These are phyloP conservation scores for Fusarium transvaalense DNA, from an alignment of 2,329 filamentous ascomycete species.

Conservation along the genomic window DNA sequence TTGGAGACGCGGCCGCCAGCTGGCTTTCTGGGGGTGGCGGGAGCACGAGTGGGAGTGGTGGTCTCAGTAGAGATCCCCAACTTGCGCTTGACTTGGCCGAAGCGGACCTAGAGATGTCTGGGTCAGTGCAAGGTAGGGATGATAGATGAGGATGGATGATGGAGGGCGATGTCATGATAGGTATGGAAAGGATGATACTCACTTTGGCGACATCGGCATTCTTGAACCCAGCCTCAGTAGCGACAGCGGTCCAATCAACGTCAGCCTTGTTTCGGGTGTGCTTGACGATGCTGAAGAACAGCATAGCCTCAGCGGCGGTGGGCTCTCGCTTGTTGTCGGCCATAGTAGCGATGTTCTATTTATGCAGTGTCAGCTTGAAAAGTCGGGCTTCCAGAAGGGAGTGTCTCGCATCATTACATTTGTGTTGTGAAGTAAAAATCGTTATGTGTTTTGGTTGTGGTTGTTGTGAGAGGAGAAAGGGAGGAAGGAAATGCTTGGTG, in stretches of 20 bases:
- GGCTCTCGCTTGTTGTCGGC: slow-evolving; percentile 54
- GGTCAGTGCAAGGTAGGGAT: slow-evolving; percentile 8
- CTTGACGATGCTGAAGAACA: slow-evolving; percentile 61
- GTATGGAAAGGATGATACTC: slow-evolving; percentile 19
- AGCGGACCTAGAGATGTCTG: slow-evolving; percentile 55
- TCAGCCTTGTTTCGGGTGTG: slow-evolving; percentile 58
- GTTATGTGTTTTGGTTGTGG: not conserved
- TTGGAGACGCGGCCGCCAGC: slow-evolving; percentile 49
- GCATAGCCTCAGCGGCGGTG: slow-evolving; percentile 57
- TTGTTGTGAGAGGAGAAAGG: not conserved
- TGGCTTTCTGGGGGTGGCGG: slow-evolving; percentile 44
- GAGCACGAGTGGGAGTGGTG: slow-evolving; percentile 20
- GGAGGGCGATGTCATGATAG: not conserved
- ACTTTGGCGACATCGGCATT: slow-evolving; percentile 61
- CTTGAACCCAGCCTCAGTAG: slow-evolving; percentile 58
- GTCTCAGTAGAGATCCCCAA: slow-evolving; percentile 54
- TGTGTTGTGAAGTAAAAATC: not conserved
- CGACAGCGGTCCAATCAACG: slow-evolving; percentile 63
- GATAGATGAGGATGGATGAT: not conserved
- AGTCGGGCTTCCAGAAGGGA: not conserved
- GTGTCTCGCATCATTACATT: not conserved
- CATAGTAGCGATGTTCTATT: slow-evolving; percentile 44
- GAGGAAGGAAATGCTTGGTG: not conserved
- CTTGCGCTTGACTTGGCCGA: slow-evolving; percentile 64
- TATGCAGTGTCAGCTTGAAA: slow-evolving; percentile 8